Evolutionary conservation across 345 rosid species (phyloP).

Genomic region (Luvunga scandens): DNA sequence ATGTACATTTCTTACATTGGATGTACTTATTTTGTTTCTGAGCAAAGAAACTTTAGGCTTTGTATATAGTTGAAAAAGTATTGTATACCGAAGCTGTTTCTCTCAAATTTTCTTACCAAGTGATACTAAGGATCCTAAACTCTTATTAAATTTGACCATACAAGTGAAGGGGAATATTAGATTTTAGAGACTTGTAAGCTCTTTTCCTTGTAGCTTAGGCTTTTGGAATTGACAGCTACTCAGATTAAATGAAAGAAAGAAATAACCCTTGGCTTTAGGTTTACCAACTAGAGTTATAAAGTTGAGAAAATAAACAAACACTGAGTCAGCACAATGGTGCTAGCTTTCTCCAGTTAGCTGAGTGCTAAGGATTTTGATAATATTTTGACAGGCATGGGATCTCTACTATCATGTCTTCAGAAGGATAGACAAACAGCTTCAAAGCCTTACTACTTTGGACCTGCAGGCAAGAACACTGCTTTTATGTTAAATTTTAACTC

Average conservation of each 20-base stretch:
- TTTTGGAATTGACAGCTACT: not conserved
- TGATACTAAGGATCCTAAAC: not conserved
- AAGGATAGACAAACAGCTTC: conserved; percentile 94
- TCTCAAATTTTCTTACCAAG: not conserved
- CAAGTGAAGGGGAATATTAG: not conserved
- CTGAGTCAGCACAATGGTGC: not conserved
- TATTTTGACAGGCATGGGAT: conserved; percentile 90
- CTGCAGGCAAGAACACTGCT: conserved; percentile 60
- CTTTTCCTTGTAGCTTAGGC: not conserved
- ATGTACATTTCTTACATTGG: too few species aligned
- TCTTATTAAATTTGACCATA: not conserved
- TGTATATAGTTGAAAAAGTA: not conserved
- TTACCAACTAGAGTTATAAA: not conserved
- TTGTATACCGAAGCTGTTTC: not conserved
- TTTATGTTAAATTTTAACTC: conserved; percentile 13
- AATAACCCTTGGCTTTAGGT: not conserved
- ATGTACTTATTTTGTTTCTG: too few species aligned
- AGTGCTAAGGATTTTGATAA: conserved; percentile 10
- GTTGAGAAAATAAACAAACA: not conserved
- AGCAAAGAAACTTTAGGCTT: not conserved
- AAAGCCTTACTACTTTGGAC: conserved; percentile 85
- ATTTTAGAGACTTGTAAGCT: not conserved
- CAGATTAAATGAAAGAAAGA: not conserved
- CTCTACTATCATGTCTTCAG: conserved; percentile 93
- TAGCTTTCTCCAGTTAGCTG: not conserved